These are phyloP conservation scores for Plenodomus biglobosus DNA, from an alignment of 2,329 filamentous ascomycete species.

Conservation along the genomic window DNA sequence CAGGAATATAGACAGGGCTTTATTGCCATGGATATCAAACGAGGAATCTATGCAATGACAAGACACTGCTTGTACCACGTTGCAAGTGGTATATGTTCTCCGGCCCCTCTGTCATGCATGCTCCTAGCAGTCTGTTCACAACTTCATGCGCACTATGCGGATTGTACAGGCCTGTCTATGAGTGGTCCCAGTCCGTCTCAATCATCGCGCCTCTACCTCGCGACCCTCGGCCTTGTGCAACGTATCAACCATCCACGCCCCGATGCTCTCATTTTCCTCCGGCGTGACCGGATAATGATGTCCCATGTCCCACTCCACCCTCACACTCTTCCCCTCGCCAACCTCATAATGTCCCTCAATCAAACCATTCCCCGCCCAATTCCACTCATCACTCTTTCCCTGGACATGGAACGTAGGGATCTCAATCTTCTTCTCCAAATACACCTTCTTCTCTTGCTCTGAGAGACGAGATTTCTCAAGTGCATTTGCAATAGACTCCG, in stretches of 20 bases:
- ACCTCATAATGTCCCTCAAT: constrained; percentile 32
- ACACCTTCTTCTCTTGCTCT: constrained; percentile 2
- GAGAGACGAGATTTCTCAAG: not conserved
- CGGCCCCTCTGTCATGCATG: too few relatives aligned
- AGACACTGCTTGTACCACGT: not conserved
- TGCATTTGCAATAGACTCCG: constrained; percentile 8
- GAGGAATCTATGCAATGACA: constrained; percentile 1
- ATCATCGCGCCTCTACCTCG: not conserved
- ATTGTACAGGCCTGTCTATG: too few relatives aligned
- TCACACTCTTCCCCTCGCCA: constrained; percentile 25
- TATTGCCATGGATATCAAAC: constrained; percentile 1
- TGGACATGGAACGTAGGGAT: constrained; percentile 38
- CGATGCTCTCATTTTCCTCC: constrained; percentile 36
- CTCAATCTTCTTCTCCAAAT: constrained; percentile 21
- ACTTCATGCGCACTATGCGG: too few relatives aligned
- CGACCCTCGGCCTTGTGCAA: not conserved
- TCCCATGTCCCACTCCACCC: constrained; percentile 35
- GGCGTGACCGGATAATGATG: constrained; percentile 40
- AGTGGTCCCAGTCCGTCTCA: not conserved
- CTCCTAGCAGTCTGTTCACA: too few relatives aligned
- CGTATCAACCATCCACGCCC: constrained; percentile 24
- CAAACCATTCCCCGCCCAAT: constrained; percentile 35
- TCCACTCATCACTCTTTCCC: constrained; percentile 40
- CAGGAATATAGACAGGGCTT: not conserved
- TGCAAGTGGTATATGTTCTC: too few relatives aligned